Base-by-base conservation (phyloP, 2,329 filamentous ascomycete species). In the Apiospora marii region DNA sequence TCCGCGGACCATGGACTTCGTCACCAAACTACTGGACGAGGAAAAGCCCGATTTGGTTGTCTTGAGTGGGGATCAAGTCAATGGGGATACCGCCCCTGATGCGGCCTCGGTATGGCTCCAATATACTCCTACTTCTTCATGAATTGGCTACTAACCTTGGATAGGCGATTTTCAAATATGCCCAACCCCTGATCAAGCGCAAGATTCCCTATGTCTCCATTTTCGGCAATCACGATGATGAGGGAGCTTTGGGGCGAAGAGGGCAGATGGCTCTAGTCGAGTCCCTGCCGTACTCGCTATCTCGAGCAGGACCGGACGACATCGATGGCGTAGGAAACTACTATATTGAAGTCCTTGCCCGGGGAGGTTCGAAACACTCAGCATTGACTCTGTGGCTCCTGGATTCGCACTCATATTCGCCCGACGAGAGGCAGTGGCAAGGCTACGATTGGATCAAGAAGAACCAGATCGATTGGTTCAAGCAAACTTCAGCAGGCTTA, bases 401-500 rank as follows among this genome's bases (percentile, higher is more conserved):
- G 64, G 96, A 99, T 82, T 95, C 95, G 0, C 96, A 99, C 81
- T 89, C 93, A 4, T 97, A 98, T 82, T 94, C 94, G 6, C 95
- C 95, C 0, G 93, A 99, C 79, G 94, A 98, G 83, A 90, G 91
- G 72, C 91, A 94, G 73, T 98, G 92, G 81, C 90, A 91, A n/a
- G 96, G 96, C 68, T 99, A 99, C 81, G 96, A 98, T 83, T 99
- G 96, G 96, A 86, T 99, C 80, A 98, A 98, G 84, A 92, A 92
- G 64, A 95, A 90, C 77, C 96, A 99, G 82, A 98, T 98, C 73
- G 91, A 94, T 72, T 99, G 96, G 96, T 99, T 99, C 86, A 92
- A 91, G 76, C 88, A 90, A 75, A 97, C 94, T 0, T 92, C 94
- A 0, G 86, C 92, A 72, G 84, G 90, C 16, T 84, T 98, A 67